These are phyloP conservation scores for Setaria italica DNA, from an alignment of 202 grass and related monocot species.

Conservation along the genomic window DNA sequence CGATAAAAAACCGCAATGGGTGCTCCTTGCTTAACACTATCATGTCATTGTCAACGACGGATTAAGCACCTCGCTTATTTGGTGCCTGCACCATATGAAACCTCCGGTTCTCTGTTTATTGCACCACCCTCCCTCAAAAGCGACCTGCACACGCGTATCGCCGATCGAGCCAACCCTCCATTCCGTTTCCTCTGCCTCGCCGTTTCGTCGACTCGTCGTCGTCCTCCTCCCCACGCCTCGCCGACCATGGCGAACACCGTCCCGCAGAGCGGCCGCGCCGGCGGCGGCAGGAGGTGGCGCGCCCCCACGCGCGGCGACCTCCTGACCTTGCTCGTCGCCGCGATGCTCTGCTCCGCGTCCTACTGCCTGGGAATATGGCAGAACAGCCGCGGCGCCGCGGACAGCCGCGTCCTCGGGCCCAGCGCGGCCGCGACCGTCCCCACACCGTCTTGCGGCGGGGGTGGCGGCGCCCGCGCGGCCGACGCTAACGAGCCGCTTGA, in stretches of 20 bases:
- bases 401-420: slow-evolving; percentile 38
- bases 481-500: not conserved
- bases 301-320: slow-evolving; percentile 46
- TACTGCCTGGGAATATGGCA: slow-evolving; percentile 71
- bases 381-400: slow-evolving; percentile 44
- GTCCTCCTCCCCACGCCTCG: not conserved
- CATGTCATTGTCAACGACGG: not conserved
- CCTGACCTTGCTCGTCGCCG: slow-evolving; percentile 47
- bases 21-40: not conserved
- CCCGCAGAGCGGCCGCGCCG: not conserved
- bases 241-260: slow-evolving; percentile 32
- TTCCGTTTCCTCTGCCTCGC: not conserved
- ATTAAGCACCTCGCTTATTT: not conserved
- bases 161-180: not conserved
- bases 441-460: too few species aligned
- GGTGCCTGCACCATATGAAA: not conserved
- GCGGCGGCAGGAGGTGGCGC: slow-evolving; percentile 15
- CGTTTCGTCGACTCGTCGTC: not conserved
- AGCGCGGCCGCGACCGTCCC: not conserved
- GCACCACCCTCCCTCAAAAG: not conserved
- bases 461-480: too few species aligned
- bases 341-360: slow-evolving; percentile 61
- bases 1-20: not conserved
- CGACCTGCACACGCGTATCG: not conserved
- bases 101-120: not conserved